Percentiles rank a stretch among this genome's conserved stretches.
phyloP scores from a whole-genome alignment of 2,329 filamentous ascomycete genomes.

The Calonectria ilicicola region DNA sequence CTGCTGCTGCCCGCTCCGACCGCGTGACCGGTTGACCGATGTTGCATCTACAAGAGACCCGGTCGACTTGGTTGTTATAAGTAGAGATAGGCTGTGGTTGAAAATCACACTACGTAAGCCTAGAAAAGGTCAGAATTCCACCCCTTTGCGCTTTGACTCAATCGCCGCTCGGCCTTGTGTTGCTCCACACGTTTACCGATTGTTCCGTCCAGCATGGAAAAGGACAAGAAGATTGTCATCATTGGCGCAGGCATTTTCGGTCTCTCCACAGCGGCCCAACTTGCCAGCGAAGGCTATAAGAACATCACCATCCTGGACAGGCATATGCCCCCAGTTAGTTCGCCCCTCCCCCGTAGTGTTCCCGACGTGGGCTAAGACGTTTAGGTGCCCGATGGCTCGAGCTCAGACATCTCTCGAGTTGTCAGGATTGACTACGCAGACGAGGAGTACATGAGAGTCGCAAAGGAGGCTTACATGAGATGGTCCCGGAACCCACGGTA shows the following conservation, averaged over 20 bases:
- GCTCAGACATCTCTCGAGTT: constrained; percentile 51
- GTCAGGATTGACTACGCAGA: constrained; percentile 70
- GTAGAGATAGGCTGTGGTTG: neutral
- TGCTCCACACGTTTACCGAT: neutral
- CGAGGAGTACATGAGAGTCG: constrained; percentile 69
- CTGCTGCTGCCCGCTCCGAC: neutral
- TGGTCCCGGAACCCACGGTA: constrained; percentile 16
- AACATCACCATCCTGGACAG: constrained; percentile 49
- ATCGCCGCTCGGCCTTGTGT: neutral
- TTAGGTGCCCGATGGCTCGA: constrained; percentile 47
- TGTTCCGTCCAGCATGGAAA: neutral
- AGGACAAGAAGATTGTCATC: constrained; percentile 33
- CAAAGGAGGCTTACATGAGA: constrained; percentile 41
- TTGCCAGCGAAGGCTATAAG: constrained; percentile 43
- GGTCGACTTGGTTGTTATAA: neutral
- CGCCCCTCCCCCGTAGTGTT: neutral
- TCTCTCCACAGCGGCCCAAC: constrained; percentile 43
- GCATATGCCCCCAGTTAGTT: constrained; percentile 46
- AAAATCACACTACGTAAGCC: neutral
- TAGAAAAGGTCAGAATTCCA: neutral
- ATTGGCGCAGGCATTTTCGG: constrained; percentile 49
- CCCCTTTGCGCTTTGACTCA: neutral
- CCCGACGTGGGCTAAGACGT: neutral
- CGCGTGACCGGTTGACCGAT: constrained; percentile 10
- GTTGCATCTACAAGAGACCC: neutral